Percentiles rank a stretch among this genome's conserved stretches.
phyloP scores from a whole-genome alignment of 2,329 filamentous ascomycete genomes.

The Apiospora aurea region DNA sequence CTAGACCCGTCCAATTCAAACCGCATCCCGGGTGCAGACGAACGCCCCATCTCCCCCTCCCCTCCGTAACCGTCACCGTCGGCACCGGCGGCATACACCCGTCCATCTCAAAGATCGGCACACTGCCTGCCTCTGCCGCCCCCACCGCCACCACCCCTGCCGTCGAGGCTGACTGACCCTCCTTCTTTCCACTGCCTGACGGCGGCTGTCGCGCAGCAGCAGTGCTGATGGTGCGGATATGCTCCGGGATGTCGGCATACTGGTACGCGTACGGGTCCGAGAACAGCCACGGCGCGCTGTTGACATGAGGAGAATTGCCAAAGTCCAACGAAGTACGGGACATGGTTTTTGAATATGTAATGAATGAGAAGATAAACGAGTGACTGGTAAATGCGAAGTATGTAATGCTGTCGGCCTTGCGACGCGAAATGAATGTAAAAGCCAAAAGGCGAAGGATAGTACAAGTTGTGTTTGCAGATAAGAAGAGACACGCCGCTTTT shows the following conservation, averaged over 20 bases:
- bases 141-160: not conserved
- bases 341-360: not conserved
- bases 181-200: not conserved
- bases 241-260: slow-evolving; percentile 9
- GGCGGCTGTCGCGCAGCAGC: not conserved
- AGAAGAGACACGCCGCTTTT: not conserved
- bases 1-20: not conserved
- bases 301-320: no score
- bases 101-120: slow-evolving; percentile 1
- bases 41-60: not conserved
- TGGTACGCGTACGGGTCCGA: not conserved
- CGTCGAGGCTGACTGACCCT: not conserved
- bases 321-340: not conserved
- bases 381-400: not conserved
- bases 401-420: not conserved
- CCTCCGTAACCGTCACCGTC: not conserved
- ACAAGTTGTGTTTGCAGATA: not conserved
- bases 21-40: not conserved
- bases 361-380: not conserved
- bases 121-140: not conserved
- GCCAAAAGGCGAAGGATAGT: not conserved
- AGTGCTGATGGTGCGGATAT: not conserved
- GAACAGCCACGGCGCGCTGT: slow-evolving; percentile 1
- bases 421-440: not conserved
- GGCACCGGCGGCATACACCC: not conserved